A percentile compares a stretch with the other conserved stretches of the same genome.
Conservation (phyloP, 495 filamentous ascomycete species). For the Tuber microsphaerosporum region DNA sequence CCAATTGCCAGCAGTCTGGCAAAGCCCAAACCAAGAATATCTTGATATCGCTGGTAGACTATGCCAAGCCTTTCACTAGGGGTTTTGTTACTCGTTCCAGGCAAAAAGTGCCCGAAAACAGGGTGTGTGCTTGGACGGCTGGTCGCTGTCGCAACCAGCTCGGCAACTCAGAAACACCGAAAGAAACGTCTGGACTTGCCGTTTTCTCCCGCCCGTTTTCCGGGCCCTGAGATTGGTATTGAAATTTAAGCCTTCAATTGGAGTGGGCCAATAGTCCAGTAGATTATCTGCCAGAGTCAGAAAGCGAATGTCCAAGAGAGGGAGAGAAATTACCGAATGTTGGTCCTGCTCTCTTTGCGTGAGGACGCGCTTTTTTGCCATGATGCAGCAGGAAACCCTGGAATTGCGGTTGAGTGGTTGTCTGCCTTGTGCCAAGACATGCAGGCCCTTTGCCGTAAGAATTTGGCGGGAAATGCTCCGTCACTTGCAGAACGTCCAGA, state of each 20-base stretch:
- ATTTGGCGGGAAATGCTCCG: not conserved
- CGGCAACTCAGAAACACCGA: not conserved
- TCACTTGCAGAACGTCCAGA: not conserved
- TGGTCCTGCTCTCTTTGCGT: not conserved
- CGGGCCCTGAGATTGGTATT: not conserved
- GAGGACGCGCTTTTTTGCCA: not conserved
- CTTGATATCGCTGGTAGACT: not conserved
- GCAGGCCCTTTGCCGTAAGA: not conserved
- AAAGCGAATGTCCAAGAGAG: not conserved
- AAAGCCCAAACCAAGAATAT: not conserved
- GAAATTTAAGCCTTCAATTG: not conserved
- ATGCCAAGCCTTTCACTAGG: not conserved
- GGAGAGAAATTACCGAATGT: not conserved
- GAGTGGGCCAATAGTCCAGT: not conserved
- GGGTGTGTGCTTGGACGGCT: not conserved
- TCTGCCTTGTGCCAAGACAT: not conserved
- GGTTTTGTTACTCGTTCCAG: too few relatives aligned
- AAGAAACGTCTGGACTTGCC: not conserved
- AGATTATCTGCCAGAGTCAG: not conserved
- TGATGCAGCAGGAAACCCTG: not conserved
- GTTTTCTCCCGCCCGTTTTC: not conserved
- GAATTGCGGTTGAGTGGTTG: not conserved
- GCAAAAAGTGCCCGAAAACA: too few relatives aligned
- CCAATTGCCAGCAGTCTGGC: not conserved
- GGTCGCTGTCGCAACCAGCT: not conserved